A percentile compares a stretch with the other conserved stretches of the same genome.
Evolutionary conservation across 192 early-diverging fungal genomes (phyloP).

Genomic region (Backusella mclennaniae): DNA sequence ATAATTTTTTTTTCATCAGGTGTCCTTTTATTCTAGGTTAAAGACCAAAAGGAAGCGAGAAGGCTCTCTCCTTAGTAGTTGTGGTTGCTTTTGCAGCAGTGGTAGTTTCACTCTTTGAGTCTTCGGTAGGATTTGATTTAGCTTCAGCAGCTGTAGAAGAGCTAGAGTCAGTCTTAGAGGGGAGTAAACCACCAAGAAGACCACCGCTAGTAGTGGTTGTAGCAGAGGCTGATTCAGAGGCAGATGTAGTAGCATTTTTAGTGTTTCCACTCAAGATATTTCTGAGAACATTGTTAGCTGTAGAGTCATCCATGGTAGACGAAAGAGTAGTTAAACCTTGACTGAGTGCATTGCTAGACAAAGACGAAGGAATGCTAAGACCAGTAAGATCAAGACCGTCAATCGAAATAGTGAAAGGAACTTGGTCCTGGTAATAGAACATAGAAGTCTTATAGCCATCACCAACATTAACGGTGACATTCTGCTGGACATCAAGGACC

Average conservation of each 20-base stretch:
- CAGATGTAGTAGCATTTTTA: not conserved
- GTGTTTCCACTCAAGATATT: not conserved
- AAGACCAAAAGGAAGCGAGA: not conserved
- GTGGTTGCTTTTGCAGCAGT: not conserved
- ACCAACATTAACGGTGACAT: conserved; percentile 1
- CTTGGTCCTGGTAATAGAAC: conserved; percentile 3
- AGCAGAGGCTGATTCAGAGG: not conserved
- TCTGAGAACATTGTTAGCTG: not conserved
- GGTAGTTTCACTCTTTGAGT: not conserved
- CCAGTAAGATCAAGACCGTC: not conserved
- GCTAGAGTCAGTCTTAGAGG: not conserved
- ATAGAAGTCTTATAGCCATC: not conserved
- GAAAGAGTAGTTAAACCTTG: not conserved
- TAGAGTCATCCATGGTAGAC: not conserved
- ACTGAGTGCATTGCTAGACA: not conserved
- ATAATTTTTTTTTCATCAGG: not conserved
- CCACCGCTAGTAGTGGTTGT: not conserved
- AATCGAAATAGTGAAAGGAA: conserved; percentile 10
- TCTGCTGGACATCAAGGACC: conserved; percentile 1
- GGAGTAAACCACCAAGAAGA: not conserved
- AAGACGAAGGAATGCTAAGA: not conserved
- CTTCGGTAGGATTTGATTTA: not conserved
- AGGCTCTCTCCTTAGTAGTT: not conserved
- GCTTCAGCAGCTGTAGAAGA: not conserved
- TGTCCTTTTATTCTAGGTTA: not conserved